A percentile compares a stretch with the other conserved stretches of the same genome.
phyloP scores from a whole-genome alignment of 106 monocot species.

The Acorus calamus region DNA sequence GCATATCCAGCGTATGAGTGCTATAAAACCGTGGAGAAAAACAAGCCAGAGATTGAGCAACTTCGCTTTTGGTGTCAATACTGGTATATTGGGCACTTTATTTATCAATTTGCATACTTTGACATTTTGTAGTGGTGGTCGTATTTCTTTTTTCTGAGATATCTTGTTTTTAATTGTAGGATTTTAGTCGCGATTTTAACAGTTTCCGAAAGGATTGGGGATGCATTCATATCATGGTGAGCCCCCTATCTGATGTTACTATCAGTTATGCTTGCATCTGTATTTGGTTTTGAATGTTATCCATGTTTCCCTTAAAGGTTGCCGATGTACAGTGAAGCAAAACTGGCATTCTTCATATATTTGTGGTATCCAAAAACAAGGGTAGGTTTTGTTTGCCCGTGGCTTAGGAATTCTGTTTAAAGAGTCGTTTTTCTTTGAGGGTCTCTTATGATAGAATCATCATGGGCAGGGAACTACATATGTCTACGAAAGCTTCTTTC shows the following conservation, averaged over 20 bases:
- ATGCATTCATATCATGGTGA: slow-evolving; percentile 74
- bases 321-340: slow-evolving; percentile 89
- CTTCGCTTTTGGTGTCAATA: no score
- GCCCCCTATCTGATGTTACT: not conserved
- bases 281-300: not conserved
- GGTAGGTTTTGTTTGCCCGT: slow-evolving; percentile 25
- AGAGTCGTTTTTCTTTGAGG: not conserved
- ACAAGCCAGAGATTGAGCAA: no score
- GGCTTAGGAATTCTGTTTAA: not conserved
- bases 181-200: slow-evolving; percentile 72
- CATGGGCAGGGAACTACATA: slow-evolving; percentile 60
- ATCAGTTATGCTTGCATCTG: no score
- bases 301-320: slow-evolving; percentile 34
- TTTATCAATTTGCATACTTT: no score
- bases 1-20: no score
- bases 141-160: no score
- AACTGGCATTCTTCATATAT: slow-evolving; percentile 79
- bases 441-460: not conserved
- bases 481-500: slow-evolving; percentile 67
- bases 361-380: slow-evolving; percentile 88
- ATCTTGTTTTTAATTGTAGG: slow-evolving; percentile 21
- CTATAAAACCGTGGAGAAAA: no score
- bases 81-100: no score
- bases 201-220: slow-evolving; percentile 71
- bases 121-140: no score